Evolutionary conservation across 306 rosid species (phyloP), one percentile per base, ranked within the genome.

Genomic region (Vicia villosa): DNA sequence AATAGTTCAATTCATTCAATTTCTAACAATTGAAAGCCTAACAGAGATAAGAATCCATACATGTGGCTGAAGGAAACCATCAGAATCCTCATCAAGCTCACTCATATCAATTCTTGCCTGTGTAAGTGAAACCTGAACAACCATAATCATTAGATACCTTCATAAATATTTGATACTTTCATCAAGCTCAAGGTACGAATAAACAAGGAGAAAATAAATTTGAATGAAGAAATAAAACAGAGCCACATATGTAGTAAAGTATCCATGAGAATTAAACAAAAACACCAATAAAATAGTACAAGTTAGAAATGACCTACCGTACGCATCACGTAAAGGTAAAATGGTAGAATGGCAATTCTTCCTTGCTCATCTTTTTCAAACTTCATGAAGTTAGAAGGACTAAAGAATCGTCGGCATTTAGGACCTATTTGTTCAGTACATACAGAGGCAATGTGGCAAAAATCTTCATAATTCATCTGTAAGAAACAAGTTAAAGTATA

Each of bases 101-200:
- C 99, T 95, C 99, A 91, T 95, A 78, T 95, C 99, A 78, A 95
- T 95, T 75, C 99, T 79, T 37, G 99, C 99, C 77, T 95, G 99
- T 2, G 99, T 95, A 82, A 95, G 96, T 52, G 99, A 95, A 32
- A 95, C 99, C 99, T 95, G 87, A 58, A 80, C 59, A 63, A 55
- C 67, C 78, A 85, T 66, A 56, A 63, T 58, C 70, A 66, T 76
- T 59, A 42, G 77, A 81, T 47, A 75, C 51, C 57, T 20, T 13
- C 45, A 75, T 40, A 46, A 66, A 63, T 38, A 24, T 13, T 21
- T 56, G 69, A 75, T 40, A 65, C 52, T 72, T 50, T 63, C 52
- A 69, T 69, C 62, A 26, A 37, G 74, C 24, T 56, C 61, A 16
- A 43, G 71, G 54, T 40, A 6, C 36, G 57, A 41, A 69, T 21